A percentile compares a stretch with the other conserved stretches of the same genome.
phyloP scores from a whole-genome alignment of 441 rosid species.

The Iberis amara region DNA sequence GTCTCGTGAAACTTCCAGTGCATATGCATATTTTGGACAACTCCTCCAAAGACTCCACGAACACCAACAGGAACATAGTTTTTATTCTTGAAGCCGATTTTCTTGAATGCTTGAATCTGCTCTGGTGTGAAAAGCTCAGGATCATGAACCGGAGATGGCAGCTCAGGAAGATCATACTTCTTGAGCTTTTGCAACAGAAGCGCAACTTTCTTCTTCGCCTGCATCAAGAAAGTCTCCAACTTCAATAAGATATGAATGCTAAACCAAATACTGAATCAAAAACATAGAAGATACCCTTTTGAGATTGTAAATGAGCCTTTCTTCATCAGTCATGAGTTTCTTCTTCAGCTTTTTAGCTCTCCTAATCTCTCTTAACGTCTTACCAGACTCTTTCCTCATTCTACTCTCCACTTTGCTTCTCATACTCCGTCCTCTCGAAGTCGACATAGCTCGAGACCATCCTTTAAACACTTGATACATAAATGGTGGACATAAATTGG shows the following conservation, averaged over 20 bases:
- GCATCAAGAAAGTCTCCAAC: conserved; percentile 24
- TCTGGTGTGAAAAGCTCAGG: conserved; percentile 84
- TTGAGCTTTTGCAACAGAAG: conserved; percentile 82
- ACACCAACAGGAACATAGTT: conserved; percentile 97
- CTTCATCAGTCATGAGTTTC: conserved; percentile 98
- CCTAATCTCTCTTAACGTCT: conserved; percentile 78
- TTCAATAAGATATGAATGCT: not conserved
- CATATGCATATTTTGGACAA: conserved; percentile 96
- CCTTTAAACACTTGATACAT: conserved; percentile 30
- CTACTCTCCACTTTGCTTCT: conserved; percentile 87
- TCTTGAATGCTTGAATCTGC: conserved; percentile 82
- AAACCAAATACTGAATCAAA: not conserved
- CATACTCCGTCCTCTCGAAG: conserved; percentile 68
- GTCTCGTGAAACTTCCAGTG: conserved; percentile 99
- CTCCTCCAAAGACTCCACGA: conserved; percentile 98
- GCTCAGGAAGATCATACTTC: conserved; percentile 89
- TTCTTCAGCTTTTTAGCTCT: conserved; percentile 84
- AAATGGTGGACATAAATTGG: conserved; percentile 17
- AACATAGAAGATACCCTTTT: conserved; percentile 50
- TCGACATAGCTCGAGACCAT: conserved; percentile 66
- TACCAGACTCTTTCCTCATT: conserved; percentile 87
- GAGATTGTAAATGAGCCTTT: conserved; percentile 85
- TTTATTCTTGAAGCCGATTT: conserved; percentile 84
- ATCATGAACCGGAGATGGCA: conserved; percentile 80
- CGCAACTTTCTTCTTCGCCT: conserved; percentile 98